Evolutionary conservation across 495 filamentous ascomycete genomes (phyloP).

Genomic region (Neurospora sp.): DNA sequence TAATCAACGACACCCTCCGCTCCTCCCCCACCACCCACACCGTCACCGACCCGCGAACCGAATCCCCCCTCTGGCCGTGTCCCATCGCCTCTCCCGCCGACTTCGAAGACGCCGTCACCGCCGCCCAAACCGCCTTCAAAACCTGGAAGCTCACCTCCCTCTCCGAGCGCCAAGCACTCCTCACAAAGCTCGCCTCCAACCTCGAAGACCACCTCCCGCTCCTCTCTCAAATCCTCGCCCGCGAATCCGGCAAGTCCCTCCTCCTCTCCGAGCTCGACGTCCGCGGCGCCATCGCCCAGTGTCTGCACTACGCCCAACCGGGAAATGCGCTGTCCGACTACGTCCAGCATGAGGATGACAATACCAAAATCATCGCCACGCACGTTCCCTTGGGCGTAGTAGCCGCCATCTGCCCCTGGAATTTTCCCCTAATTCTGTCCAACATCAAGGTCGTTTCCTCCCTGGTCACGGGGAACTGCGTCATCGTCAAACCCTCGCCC

Average conservation of each 20-base stretch:
- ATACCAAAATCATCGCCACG: slow-evolving; percentile 35
- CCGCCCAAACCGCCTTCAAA: slow-evolving; percentile 35
- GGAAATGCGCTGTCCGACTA: slow-evolving; percentile 5
- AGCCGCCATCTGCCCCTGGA: slow-evolving; percentile 54
- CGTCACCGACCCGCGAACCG: slow-evolving; percentile 38
- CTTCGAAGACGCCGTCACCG: slow-evolving; percentile 41
- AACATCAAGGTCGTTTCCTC: slow-evolving; percentile 46
- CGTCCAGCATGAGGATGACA: slow-evolving; percentile 44
- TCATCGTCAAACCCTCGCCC: slow-evolving; percentile 54
- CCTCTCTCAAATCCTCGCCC: slow-evolving; percentile 26
- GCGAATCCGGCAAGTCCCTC: not conserved
- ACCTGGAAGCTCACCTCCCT: slow-evolving; percentile 33
- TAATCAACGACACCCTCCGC: slow-evolving; percentile 36
- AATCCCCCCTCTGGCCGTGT: slow-evolving; percentile 35
- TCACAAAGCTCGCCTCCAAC: slow-evolving; percentile 41
- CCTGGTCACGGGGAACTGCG: slow-evolving; percentile 49
- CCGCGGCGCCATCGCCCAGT: slow-evolving; percentile 16
- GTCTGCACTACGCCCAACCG: not conserved
- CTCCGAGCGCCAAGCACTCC: slow-evolving; percentile 43
- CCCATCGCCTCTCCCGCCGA: slow-evolving; percentile 34
- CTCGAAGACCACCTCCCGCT: slow-evolving; percentile 25
- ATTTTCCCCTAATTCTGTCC: slow-evolving; percentile 49
- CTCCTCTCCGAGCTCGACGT: slow-evolving; percentile 15
- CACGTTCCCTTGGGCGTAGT: slow-evolving; percentile 44
- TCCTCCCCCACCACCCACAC: slow-evolving; percentile 23